phyloP scores from a whole-genome alignment of 495 filamentous ascomycete species.

The Penicillium roqueforti region DNA sequence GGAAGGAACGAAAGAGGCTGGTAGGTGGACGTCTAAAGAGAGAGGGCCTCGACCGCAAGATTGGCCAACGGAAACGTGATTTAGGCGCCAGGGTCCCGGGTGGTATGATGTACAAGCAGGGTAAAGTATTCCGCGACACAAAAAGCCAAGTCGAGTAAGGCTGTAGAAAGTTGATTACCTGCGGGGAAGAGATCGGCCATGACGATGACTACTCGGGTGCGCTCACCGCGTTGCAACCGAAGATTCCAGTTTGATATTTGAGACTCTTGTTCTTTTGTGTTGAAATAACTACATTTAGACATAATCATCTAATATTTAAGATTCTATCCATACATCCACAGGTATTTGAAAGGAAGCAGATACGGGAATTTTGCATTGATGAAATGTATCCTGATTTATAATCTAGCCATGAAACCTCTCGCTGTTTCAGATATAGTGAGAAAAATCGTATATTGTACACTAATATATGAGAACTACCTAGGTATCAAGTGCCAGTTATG shows the following conservation, averaged over 20 bases:
- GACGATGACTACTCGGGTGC: conserved; percentile 8
- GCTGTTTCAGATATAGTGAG: neutral
- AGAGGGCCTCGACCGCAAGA: conserved; percentile 18
- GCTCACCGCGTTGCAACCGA: neutral
- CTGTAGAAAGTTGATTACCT: conserved; percentile 2
- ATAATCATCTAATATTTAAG: neutral
- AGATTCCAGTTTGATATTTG: neutral
- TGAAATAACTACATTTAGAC: neutral
- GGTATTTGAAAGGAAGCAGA: too few relatives aligned
- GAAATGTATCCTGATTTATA: neutral
- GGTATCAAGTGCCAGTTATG: conserved; percentile 16
- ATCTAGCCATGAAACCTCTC: neutral
- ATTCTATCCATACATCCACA: too few relatives aligned
- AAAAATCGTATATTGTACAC: neutral
- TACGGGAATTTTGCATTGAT: neutral
- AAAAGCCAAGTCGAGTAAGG: conserved; percentile 1
- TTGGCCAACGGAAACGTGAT: conserved; percentile 29
- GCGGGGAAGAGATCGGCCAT: conserved; percentile 13
- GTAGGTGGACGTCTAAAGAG: conserved; percentile 22
- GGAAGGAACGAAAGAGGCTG: conserved; percentile 16
- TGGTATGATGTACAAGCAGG: neutral
- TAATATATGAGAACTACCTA: conserved; percentile 5
- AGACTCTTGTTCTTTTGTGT: neutral
- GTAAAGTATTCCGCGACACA: neutral
- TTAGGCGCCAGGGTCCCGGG: conserved; percentile 41